Conservation (phyloP, 2,329 filamentous ascomycete genomes). For the Claviceps spartinae region DNA sequence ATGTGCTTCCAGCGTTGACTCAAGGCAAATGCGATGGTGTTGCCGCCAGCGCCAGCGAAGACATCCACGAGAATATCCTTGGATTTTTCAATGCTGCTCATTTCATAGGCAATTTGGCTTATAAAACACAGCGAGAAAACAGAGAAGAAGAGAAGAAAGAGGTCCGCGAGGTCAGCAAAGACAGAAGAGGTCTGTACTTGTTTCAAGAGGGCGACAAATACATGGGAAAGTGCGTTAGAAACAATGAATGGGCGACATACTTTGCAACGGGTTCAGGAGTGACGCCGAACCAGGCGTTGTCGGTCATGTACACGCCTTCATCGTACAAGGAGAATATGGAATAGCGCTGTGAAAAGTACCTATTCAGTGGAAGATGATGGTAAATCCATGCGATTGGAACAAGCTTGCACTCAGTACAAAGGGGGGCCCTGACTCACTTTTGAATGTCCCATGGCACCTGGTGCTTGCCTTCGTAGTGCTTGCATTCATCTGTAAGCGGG, state of each 20-base stretch:
- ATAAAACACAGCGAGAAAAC: not conserved
- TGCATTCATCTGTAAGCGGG: constrained; percentile 47
- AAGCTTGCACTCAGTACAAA: not conserved
- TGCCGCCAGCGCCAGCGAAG: constrained; percentile 86
- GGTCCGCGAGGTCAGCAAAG: not conserved
- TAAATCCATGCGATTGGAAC: not conserved
- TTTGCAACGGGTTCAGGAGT: constrained; percentile 84
- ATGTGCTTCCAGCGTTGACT: constrained; percentile 68
- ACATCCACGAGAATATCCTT: constrained; percentile 68
- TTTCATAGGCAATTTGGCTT: constrained; percentile 63
- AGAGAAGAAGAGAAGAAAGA: not conserved
- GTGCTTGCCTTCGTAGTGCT: constrained; percentile 57
- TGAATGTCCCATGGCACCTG: constrained; percentile 74
- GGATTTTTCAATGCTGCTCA: constrained; percentile 39
- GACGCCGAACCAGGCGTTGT: constrained; percentile 92
- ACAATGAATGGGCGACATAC: constrained; percentile 31
- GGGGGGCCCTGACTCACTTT: constrained; percentile 46
- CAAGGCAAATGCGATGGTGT: constrained; percentile 85
- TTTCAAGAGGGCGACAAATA: not conserved
- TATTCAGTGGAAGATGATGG: constrained; percentile 20
- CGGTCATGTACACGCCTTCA: constrained; percentile 77
- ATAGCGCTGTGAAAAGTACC: constrained; percentile 84
- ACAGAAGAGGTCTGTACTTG: not conserved
- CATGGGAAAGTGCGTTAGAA: not conserved
- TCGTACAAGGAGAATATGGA: constrained; percentile 81